Conservation (phyloP, 2,329 filamentous ascomycete genomes). For the Sporothrix pallida region DNA sequence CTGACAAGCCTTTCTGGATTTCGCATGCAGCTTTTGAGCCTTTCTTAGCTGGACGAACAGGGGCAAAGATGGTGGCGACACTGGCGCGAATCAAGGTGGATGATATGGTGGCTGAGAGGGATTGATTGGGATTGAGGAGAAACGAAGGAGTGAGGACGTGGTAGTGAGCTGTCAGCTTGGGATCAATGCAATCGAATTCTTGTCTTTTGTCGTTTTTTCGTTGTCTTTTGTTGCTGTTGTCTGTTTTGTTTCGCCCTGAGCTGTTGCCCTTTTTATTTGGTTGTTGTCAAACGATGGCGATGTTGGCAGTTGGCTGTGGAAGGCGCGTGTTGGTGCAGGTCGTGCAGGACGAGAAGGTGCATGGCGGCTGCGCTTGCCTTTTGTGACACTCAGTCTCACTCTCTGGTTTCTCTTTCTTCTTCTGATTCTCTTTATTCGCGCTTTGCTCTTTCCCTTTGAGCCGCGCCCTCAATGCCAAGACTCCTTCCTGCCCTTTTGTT, state of each 20-base stretch:
- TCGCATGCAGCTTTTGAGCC: background rate
- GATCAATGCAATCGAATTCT: too few species aligned
- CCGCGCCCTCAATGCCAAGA: conserved; percentile 22
- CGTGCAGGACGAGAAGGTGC: background rate
- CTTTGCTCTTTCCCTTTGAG: conserved; percentile 16
- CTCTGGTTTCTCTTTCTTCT: background rate
- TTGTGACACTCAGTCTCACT: conserved; percentile 15
- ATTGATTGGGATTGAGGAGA: conserved; percentile 9
- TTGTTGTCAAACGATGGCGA: conserved; percentile 15
- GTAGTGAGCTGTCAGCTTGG: conserved; percentile 23
- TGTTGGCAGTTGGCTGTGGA: background rate
- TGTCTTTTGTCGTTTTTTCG: background rate
- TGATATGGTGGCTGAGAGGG: background rate
- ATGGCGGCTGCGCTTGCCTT: conserved; percentile 18
- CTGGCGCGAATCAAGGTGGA: conserved; percentile 18
- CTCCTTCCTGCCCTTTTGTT: conserved; percentile 15
- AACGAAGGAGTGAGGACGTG: background rate
- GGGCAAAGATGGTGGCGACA: conserved; percentile 13
- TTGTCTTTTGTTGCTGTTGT: background rate
- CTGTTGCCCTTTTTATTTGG: background rate
- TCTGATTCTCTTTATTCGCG: background rate
- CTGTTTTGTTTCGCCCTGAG: background rate
- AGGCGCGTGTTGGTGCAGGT: background rate
- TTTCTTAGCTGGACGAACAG: conserved; percentile 6
- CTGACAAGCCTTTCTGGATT: conserved; percentile 12